Evolutionary conservation across 1,139 yeast species (phyloP), one percentile per base, ranked within the genome.

Genomic region (Saccharomyces hybrid): DNA sequence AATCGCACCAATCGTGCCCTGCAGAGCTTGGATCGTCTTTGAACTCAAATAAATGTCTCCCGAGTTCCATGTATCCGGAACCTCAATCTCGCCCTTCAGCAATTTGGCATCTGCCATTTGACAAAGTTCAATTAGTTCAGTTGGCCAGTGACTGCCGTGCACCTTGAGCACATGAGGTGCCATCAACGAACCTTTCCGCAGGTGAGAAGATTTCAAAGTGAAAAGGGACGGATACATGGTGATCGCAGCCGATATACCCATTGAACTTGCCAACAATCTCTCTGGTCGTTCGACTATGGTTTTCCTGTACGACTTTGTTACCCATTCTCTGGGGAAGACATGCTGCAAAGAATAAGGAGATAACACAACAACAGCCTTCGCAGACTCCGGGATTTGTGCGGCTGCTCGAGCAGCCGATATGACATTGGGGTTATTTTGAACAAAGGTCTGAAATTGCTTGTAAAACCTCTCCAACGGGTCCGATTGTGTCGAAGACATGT

Each of bases 231-330:
- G 95, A 57, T 77, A 81, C 79, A 83, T 79, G 7, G 91, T 79
- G 38, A 85, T 69, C 0, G 95, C 95, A 0, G 90, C 85, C 0
- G 91, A 82, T 19, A 88, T 79, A 0, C 96, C 96, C 58, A 88
- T 74, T 27, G 90, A 81, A 14, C 86, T 77, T 0, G 96, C 95
- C 57, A 85, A 74, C 51, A 88, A 72, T 49, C 96, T 73, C 70
- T 88, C 93, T 0, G 96, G 96, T 50, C 95, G 74, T 69, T 88
- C 96, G 32, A 88, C 95, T 49, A 88, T 84, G 0, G 93, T 82
- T 23, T 84, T 75, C 49, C 80, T 70, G 64, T 86, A 85, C 1
- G 83, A 72, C 64, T 85, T 86, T 8, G 89, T 75, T 1, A 83
- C 89, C 96, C 96, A 88, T 51, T 76, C 75, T 49, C 96, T 75